Evolutionary conservation across 495 filamentous ascomycete species (phyloP), one percentile per base, ranked within the genome.

Genomic region (Copromyces sp.): DNA sequence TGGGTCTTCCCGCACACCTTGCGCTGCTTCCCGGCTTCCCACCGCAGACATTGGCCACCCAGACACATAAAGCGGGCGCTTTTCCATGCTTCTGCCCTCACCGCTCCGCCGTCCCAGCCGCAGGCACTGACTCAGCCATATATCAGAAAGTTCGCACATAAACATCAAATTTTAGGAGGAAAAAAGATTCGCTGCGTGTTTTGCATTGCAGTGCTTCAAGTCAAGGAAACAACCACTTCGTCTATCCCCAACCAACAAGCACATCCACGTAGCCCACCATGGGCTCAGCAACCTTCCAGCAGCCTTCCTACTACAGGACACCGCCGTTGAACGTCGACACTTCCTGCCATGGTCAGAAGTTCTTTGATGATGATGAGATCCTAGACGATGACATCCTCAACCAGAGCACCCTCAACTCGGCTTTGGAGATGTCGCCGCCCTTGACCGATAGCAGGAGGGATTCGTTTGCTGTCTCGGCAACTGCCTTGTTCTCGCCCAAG

Each of bases 301-400:
- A 87, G 82, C 82, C 83, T 82, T 86, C 90, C 74, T 90, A 85
- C 80, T 91, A 91, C 81, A 84, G 88, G 85, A 83, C 87, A 77
- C 86, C 87, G 73, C 82, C 87, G 41, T 83, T 90, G 76, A 83
- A 88, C 41, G 83, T 92, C 80, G 89, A 92, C 77, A 86, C 90
- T 70, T 86, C 74, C 76, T 65, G 53, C 29, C 82, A 86, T 73
- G 79, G 83, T 72, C 84, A 87, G 69, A 87, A 88, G 75, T 90
- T 85, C 83, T 87, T 90, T 74, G 92, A 94, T 74, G 92, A 94
- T 73, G 92, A 95, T 82, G 91, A 93, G 78, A 91, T 94, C 81
- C 84, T 96, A 75, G 93, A 96, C 82, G 92, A 95, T 61, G 90
- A 92, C 83, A 94, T 94, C 79, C 87, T 95, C 74, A 93, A 94